Evolutionary conservation across 1,139 yeast species (phyloP).

Genomic region (Yamadazyma kanchanaburiensis): DNA sequence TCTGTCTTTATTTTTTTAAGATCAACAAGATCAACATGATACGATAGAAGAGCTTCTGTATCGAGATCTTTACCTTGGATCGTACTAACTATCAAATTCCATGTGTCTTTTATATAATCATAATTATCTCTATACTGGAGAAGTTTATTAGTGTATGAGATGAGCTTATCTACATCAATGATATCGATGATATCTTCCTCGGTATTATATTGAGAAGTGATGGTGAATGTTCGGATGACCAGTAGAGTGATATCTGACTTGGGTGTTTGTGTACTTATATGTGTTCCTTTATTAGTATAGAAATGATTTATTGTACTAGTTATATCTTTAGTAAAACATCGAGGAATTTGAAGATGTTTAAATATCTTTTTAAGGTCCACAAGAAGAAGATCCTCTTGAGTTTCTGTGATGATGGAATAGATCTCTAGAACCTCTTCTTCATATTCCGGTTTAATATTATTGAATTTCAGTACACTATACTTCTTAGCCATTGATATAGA

Average conservation of each 20-base stretch:
- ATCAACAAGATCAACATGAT: conserved; percentile 28
- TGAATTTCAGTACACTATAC: conserved; percentile 12
- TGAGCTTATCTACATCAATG: conserved; percentile 40
- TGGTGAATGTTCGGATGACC: conserved; percentile 29
- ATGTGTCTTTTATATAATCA: conserved; percentile 26
- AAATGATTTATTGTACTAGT: conserved; percentile 29
- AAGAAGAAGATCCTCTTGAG: conserved; percentile 30
- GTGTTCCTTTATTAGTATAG: conserved; percentile 19
- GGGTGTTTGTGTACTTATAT: conserved; percentile 6
- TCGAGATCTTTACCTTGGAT: conserved; percentile 11
- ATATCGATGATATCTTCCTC: conserved; percentile 31
- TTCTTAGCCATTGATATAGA: conserved; percentile 7
- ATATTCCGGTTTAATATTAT: conserved; percentile 14
- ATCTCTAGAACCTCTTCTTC: conserved; percentile 35
- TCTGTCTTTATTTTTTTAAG: conserved; percentile 27
- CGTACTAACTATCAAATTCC: conserved; percentile 30
- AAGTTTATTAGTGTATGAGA: conserved; percentile 24
- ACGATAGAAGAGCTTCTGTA: conserved; percentile 6
- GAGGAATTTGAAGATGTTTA: conserved; percentile 24
- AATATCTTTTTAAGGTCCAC: conserved; percentile 24
- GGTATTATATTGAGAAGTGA: conserved; percentile 18
- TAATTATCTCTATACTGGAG: conserved; percentile 33
- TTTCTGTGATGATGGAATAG: conserved; percentile 22
- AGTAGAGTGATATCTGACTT: conserved; percentile 23
- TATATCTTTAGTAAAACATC: conserved; percentile 33